phyloP scores from a whole-genome alignment of 306 rosid genomes.

The Canavalia gladiata region DNA sequence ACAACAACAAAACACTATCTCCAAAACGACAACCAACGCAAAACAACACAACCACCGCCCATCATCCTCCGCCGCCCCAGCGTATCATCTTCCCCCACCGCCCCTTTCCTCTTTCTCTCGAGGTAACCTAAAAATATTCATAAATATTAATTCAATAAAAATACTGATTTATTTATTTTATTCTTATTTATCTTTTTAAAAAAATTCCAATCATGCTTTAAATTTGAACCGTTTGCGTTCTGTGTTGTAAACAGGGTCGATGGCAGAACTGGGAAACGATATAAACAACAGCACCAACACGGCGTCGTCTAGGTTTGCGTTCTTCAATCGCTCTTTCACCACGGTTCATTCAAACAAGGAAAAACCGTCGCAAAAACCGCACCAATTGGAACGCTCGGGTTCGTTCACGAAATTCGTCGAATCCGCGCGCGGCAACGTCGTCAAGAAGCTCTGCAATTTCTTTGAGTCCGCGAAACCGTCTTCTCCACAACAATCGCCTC shows the following conservation, averaged over 20 bases:
- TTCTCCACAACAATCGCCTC: conserved; percentile 45
- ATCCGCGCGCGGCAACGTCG: conserved; percentile 73
- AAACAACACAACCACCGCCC: conserved; percentile 15
- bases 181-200: background rate
- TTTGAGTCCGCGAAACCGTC: conserved; percentile 61
- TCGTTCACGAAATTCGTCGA: conserved; percentile 62
- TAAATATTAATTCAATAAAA: background rate
- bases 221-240: background rate
- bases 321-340: conserved; percentile 71
- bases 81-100: conserved; percentile 4
- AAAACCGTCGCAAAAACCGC: conserved; percentile 52
- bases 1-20: conserved; percentile 14
- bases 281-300: conserved; percentile 8
- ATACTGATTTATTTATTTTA: too few relatives aligned
- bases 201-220: background rate
- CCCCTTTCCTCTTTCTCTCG: background rate
- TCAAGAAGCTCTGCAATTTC: conserved; percentile 73
- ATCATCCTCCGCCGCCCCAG: background rate
- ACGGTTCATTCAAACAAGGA: conserved; percentile 48
- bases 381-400: conserved; percentile 59
- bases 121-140: conserved; percentile 24
- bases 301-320: conserved; percentile 55
- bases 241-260: conserved; percentile 39
- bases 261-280: conserved; percentile 51
- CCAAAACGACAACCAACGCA: conserved; percentile 6